Evolutionary conservation across 179 eudicot species (phyloP).

Genomic region (Vitellaria paradoxa): DNA sequence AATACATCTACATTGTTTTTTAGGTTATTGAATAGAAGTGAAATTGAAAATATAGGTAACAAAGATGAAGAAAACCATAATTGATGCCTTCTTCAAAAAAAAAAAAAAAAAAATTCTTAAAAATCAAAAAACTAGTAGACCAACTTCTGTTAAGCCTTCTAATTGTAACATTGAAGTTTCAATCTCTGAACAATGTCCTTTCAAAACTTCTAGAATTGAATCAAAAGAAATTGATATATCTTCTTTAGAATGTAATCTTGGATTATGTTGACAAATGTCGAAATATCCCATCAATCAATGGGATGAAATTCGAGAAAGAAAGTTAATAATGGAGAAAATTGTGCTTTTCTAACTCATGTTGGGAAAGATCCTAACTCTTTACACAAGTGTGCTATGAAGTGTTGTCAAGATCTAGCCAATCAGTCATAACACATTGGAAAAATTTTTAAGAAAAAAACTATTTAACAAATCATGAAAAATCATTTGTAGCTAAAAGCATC

Average conservation of each 20-base stretch:
- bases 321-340: no score
- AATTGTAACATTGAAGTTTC: no score
- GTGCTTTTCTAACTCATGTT: background rate
- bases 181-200: no score
- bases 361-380: background rate
- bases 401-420: background rate
- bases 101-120: background rate
- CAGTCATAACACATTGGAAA: background rate
- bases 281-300: background rate
- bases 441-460: background rate
- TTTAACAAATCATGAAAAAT: no score
- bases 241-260: background rate
- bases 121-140: background rate
- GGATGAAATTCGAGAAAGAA: background rate
- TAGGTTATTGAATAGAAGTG: no score
- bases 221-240: conserved; percentile 5
- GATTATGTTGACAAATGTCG: background rate
- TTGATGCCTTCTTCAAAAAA: no score
- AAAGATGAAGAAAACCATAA: no score
- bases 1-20: no score
- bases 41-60: background rate
- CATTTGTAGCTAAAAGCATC: no score
- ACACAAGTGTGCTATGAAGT: background rate
- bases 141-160: background rate
- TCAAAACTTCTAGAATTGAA: no score